Evolutionary conservation across 768 basidiomycete genomes (phyloP).

Genomic region (Collybiopsis luxurians): DNA sequence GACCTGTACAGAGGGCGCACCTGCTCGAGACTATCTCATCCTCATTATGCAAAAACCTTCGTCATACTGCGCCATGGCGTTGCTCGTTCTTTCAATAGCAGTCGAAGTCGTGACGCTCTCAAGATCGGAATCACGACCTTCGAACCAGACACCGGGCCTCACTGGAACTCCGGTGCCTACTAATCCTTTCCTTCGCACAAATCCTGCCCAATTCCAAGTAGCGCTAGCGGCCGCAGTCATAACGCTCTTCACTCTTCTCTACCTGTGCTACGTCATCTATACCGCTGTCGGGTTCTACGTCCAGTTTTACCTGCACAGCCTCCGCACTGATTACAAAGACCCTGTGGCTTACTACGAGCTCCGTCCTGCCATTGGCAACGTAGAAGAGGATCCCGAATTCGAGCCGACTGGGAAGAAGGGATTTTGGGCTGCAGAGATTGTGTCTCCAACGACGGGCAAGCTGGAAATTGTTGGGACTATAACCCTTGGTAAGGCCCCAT

Average conservation of each 20-base stretch:
- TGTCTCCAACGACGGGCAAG: neutral
- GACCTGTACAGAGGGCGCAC: constrained; percentile 18
- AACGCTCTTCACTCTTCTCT: neutral
- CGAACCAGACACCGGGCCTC: too few species aligned
- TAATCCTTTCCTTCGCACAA: neutral
- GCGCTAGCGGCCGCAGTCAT: neutral
- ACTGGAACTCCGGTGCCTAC: too few species aligned
- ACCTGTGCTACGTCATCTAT: neutral
- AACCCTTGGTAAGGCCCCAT: constrained; percentile 20
- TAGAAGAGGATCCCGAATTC: neutral
- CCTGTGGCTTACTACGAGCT: constrained; percentile 16
- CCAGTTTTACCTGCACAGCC: neutral
- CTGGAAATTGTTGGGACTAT: constrained; percentile 18
- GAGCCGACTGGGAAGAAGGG: constrained; percentile 10
- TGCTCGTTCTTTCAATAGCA: neutral
- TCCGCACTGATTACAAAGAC: constrained; percentile 19
- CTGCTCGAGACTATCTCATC: constrained; percentile 11
- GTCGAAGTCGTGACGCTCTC: neutral
- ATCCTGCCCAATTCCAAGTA: neutral
- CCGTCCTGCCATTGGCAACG: neutral
- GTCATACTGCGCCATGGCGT: neutral
- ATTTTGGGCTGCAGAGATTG: constrained; percentile 24
- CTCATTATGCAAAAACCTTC: constrained; percentile 10
- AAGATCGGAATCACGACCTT: neutral
- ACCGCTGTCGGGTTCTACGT: neutral